These are phyloP conservation scores for Grosmannia penicillata DNA, from an alignment of 2,329 filamentous ascomycete species.

Conservation along the genomic window DNA sequence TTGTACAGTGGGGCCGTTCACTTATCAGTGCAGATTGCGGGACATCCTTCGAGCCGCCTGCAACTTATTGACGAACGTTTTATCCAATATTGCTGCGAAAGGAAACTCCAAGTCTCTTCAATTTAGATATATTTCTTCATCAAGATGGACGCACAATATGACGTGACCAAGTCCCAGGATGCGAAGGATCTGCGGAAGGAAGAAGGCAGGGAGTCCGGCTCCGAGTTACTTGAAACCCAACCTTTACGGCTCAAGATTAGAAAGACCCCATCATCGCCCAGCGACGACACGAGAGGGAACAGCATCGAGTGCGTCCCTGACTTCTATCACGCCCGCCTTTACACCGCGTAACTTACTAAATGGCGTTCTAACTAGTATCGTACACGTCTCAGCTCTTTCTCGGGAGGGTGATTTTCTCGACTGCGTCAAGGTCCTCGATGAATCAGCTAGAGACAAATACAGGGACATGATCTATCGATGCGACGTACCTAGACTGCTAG, in stretches of 20 bases:
- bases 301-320: neutral
- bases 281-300: neutral
- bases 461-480: neutral
- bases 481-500: neutral
- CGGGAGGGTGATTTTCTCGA: neutral
- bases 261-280: neutral
- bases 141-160: neutral
- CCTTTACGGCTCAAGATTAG: neutral
- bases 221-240: neutral
- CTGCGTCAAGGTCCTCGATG: neutral
- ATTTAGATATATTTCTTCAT: neutral
- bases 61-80: neutral
- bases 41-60: neutral
- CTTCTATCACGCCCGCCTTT: neutral
- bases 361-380: neutral
- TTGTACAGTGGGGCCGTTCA: neutral
- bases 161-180: neutral
- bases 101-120: neutral
- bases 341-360: neutral
- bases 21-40: neutral
- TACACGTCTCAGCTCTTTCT: neutral
- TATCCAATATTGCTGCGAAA: no score
- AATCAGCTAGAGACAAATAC: neutral
- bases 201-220: neutral
- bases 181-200: neutral